phyloP scores from a whole-genome alignment of 73 alveolate genomes.

The Tetrahymena borealis region DNA sequence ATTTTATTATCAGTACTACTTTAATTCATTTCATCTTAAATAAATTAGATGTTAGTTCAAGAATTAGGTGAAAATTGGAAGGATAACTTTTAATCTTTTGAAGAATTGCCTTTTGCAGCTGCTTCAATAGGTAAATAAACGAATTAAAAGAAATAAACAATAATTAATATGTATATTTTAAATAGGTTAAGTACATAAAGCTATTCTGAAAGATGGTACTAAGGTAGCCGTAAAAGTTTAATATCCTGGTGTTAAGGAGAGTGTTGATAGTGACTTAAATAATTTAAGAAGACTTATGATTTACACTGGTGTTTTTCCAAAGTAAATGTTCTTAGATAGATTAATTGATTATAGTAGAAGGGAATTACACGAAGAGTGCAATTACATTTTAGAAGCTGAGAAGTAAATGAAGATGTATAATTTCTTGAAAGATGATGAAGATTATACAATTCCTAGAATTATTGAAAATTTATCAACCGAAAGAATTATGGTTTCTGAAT shows the following conservation, averaged over 20 bases:
- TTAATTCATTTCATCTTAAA: neutral
- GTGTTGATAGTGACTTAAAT: constrained; percentile 68
- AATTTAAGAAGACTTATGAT: constrained; percentile 54
- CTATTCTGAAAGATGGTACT: constrained; percentile 40
- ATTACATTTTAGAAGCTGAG: constrained; percentile 57
- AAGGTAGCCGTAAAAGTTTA: constrained; percentile 70
- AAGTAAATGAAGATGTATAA: constrained; percentile 41
- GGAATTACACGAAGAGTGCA: constrained; percentile 67
- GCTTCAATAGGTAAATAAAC: constrained; percentile 61
- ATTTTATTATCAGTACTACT: no score
- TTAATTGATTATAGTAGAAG: constrained; percentile 48
- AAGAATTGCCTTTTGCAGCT: constrained; percentile 73
- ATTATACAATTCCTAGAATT: constrained; percentile 55
- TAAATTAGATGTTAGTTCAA: constrained; percentile 2
- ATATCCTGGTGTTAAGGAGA: constrained; percentile 61
- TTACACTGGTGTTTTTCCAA: constrained; percentile 49
- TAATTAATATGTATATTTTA: neutral
- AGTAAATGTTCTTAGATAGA: constrained; percentile 63
- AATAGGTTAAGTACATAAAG: constrained; percentile 70
- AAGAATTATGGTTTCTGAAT: constrained; percentile 58
- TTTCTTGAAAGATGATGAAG: constrained; percentile 12
- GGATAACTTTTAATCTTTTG: constrained; percentile 47
- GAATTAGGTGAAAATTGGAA: constrained; percentile 66
- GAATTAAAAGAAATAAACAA: no score
- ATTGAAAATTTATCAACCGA: constrained; percentile 46